phyloP scores from a whole-genome alignment of 2,329 filamentous ascomycete genomes.

The Fusarium camptoceras region DNA sequence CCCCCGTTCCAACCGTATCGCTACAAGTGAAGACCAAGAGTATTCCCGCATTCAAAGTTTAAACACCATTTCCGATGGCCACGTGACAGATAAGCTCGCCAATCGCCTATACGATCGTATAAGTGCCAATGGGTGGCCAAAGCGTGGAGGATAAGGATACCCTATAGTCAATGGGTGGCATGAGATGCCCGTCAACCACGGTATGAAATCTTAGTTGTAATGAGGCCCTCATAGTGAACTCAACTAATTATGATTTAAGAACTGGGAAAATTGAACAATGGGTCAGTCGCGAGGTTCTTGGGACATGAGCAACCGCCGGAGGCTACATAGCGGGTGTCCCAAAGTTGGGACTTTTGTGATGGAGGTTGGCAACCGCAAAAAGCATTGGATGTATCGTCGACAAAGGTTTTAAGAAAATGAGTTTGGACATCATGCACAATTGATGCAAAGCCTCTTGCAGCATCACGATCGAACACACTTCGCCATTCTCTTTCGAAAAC shows the following conservation, averaged over 20 bases:
- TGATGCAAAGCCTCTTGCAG: background rate
- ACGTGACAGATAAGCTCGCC: conserved; percentile 24
- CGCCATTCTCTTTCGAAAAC: too few species aligned
- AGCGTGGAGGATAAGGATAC: background rate
- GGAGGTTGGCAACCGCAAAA: background rate
- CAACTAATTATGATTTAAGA: background rate
- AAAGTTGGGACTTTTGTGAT: background rate
- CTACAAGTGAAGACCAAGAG: conserved; percentile 20
- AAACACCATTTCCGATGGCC: conserved; percentile 15
- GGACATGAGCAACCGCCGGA: background rate
- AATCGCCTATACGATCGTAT: conserved; percentile 13
- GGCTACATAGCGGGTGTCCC: background rate
- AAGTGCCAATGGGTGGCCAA: background rate
- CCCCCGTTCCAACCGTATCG: background rate
- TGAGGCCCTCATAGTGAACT: too few species aligned
- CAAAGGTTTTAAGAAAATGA: background rate
- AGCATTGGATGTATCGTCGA: background rate
- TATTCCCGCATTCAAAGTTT: conserved; percentile 8
- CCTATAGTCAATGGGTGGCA: background rate
- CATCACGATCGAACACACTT: background rate
- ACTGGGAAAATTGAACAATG: background rate
- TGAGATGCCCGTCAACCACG: background rate
- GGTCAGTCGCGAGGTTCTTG: background rate
- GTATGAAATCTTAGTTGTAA: background rate
- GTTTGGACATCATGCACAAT: background rate